Percentiles rank a stretch among this genome's conserved stretches.
Conservation (phyloP, 2,329 filamentous ascomycete genomes). For the Pseudogymnoascus sp. region DNA sequence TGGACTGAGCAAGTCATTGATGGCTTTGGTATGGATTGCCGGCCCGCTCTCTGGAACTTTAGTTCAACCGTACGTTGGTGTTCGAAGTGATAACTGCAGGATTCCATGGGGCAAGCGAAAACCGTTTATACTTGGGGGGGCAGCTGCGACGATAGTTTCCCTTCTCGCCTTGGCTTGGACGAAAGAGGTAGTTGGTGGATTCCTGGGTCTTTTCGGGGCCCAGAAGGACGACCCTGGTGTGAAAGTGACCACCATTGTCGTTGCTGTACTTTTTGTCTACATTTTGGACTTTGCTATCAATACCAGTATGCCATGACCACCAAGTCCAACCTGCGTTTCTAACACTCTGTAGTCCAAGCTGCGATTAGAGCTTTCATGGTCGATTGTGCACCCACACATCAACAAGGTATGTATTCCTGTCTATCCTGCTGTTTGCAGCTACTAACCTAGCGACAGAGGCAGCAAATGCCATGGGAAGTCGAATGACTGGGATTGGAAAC, state of each 20-base stretch:
- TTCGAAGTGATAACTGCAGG: slow-evolving; percentile 72
- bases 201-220: slow-evolving; percentile 64
- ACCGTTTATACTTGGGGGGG: slow-evolving; percentile 71
- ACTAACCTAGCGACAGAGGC: slow-evolving; percentile 45
- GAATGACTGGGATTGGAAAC: slow-evolving; percentile 79
- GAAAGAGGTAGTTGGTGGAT: slow-evolving; percentile 60
- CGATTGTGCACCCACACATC: slow-evolving; percentile 83
- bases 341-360: slow-evolving; percentile 61
- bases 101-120: slow-evolving; percentile 69
- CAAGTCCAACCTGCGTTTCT: slow-evolving; percentile 3
- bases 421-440: not conserved
- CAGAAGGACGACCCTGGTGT: slow-evolving; percentile 57
- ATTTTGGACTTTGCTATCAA: slow-evolving; percentile 92
- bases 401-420: slow-evolving; percentile 50
- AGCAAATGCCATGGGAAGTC: slow-evolving; percentile 90
- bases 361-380: slow-evolving; percentile 88
- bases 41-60: slow-evolving; percentile 71
- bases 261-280: slow-evolving; percentile 82
- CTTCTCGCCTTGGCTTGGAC: slow-evolving; percentile 69
- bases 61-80: slow-evolving; percentile 76
- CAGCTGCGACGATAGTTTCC: slow-evolving; percentile 57
- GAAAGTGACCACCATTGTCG: slow-evolving; percentile 60
- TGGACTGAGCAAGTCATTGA: slow-evolving; percentile 73
- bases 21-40: slow-evolving; percentile 80
- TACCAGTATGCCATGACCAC: slow-evolving; percentile 51